Evolutionary conservation across 2,329 filamentous ascomycete genomes (phyloP).

Genomic region (Chaetomiaceae sp.): DNA sequence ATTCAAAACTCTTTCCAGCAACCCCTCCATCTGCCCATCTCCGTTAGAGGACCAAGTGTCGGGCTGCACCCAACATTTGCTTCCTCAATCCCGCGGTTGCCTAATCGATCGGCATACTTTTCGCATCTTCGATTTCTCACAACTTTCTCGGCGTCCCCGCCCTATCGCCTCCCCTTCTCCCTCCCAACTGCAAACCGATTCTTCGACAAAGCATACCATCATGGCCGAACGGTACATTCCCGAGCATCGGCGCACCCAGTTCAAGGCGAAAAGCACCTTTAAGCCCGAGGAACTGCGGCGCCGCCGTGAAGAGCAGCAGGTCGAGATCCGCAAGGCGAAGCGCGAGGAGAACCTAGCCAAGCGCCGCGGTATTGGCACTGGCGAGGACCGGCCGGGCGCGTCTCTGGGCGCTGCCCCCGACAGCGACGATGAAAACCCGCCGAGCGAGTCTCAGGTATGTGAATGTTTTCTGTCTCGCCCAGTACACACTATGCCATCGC

Average conservation of each 20-base stretch:
- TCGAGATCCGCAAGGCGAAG: conserved; percentile 98
- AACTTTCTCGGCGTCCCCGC: no score
- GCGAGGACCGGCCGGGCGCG: conserved; percentile 74
- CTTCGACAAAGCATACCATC: conserved; percentile 38
- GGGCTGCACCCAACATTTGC: conserved; percentile 5
- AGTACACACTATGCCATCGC: neutral
- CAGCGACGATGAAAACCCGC: conserved; percentile 94
- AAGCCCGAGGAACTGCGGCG: conserved; percentile 98
- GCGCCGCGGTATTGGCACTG: conserved; percentile 85
- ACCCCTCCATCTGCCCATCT: conserved; percentile 9
- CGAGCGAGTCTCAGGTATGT: conserved; percentile 91
- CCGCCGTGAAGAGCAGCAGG: conserved; percentile 97
- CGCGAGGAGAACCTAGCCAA: conserved; percentile 98
- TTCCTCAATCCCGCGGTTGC: neutral
- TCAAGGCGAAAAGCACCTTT: conserved; percentile 99
- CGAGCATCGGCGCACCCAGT: conserved; percentile 97
- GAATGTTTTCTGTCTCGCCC: conserved; percentile 3
- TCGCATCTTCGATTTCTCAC: no score
- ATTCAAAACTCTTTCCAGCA: conserved; percentile 15
- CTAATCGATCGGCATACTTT: conserved; percentile 1
- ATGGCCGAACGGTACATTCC: conserved; percentile 99
- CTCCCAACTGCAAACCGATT: conserved; percentile 13
- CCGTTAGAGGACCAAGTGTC: conserved; percentile 6
- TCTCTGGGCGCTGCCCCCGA: conserved; percentile 84
- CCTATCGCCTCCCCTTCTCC: conserved; percentile 3